Evolutionary conservation across 164 flowering plant genomes (phyloP), one percentile per base, ranked within the genome.

Genomic region (Vitis labrusca): DNA sequence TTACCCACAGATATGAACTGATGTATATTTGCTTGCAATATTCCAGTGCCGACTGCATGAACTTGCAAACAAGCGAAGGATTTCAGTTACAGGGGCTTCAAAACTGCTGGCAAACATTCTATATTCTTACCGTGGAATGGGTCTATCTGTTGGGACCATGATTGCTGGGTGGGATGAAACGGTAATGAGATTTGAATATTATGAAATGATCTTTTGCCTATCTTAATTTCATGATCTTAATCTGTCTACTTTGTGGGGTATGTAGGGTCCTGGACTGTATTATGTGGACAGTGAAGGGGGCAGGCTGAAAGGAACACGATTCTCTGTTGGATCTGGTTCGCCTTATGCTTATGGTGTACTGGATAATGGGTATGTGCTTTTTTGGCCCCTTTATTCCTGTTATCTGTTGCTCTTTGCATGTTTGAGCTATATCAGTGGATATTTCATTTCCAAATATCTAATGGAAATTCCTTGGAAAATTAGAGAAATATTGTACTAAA

Each of bases 101-200:
- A 93, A 95, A 80, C 80, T 95, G 66, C 84, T 95, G 60, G 97
- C 99, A 29, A 95, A 95, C 81, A 95, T 91, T 66, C 82, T 93
- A 3, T 95, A 90, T 73, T 89, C 92, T 0, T 95, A 95, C 61
- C 92, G 96, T 67, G 97, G 98, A 74, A 93, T 95, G 99, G 99
- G 97, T 63, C 84, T 93, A 16, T 93, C 98, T 30, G 94, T 95
- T 58, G 98, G 99, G 49, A 95, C 99, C 64, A 93, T 93, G 99
- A 91, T 95, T 76, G 99, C 98, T 72, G 99, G 99, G 69, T 95
- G 99, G 99, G 99, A 95, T 84, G 99, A 93, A 69, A 90, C 91
- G 71, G 99, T 94, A 85, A 69, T 63, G 44, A 58, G 8, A 37
- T 49, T 2, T 44, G 9, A 12, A 8, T 19, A 2, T 44, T 65